Evolutionary conservation across 2,329 filamentous ascomycete species (phyloP), one percentile per base, ranked within the genome.

Genomic region (Fusarium multiceps): DNA sequence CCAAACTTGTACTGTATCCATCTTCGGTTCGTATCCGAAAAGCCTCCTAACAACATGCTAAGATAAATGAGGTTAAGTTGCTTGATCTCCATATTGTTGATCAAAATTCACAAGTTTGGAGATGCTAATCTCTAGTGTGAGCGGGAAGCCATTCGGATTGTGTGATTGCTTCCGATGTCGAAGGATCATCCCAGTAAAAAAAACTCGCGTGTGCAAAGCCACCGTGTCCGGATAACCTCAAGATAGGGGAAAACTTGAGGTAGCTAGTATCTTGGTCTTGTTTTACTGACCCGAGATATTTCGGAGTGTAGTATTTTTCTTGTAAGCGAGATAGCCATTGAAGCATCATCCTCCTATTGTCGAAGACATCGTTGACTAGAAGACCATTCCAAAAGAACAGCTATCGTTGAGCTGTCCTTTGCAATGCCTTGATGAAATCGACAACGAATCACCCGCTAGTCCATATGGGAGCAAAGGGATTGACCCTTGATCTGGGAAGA

Each of bases 1-100:
- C 34, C n/a, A 53, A 53, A 20, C 49, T 28, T 37, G 34, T 37
- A n/a, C 34, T 37, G 34, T 37, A 27, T 53, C 58, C 46, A 46
- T 59, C 42, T 45, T 43, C 63, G 63, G 67, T 43, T 70, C 58
- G 40, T 63, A 64, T 68, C 67, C 58, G 67, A 70, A 40, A 42
- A 55, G 48, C 23, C 23, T 34, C 25, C 47, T 25, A 45, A 18
- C 20, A 46, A 18, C 28, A 46, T 40, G 37, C 49, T 59, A 57
- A 25, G 20, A 51, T 42, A 20, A 49, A 53, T 47, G 43, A 42
- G 53, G 50, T 27, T 37, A 63, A 54, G 30, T 47, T 34, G 23
- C 48, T 61, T 32, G 55, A 32, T 32, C 18, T 45, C 55, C 48
- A 27, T 61, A 23, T 27, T 32, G 32, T 43, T 18, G 48, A 41